phyloP scores from a whole-genome alignment of 768 basidiomycete genomes.

The Botryobasidium botryosum region DNA sequence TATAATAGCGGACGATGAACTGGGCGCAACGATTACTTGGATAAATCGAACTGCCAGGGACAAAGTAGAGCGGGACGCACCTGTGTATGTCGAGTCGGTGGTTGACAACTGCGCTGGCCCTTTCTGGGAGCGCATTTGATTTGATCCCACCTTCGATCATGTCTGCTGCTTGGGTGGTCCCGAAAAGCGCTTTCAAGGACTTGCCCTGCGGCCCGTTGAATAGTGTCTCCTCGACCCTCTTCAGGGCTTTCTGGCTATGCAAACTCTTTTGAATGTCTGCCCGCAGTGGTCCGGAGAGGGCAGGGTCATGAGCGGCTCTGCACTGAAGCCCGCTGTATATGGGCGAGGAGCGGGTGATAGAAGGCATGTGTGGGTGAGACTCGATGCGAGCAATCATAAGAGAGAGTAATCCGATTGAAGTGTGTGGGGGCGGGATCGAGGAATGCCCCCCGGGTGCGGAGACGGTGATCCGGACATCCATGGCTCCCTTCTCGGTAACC shows the following conservation, averaged over 20 bases:
- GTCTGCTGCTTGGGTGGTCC: conserved; percentile 68
- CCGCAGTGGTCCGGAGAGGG: conserved; percentile 32
- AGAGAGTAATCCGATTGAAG: conserved; percentile 63
- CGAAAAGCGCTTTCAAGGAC: conserved; percentile 30
- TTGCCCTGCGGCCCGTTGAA: neutral
- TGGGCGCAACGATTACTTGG: neutral
- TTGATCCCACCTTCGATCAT: conserved; percentile 34
- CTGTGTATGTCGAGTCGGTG: conserved; percentile 47
- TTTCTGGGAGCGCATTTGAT: conserved; percentile 65
- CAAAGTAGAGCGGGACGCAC: neutral
- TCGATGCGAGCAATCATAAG: conserved; percentile 53
- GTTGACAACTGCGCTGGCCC: conserved; percentile 49
- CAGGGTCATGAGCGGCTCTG: conserved; percentile 40
- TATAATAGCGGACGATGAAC: neutral
- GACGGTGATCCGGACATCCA: conserved; percentile 43
- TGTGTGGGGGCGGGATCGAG: conserved; percentile 66
- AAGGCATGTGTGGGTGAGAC: conserved; percentile 31
- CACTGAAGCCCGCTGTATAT: conserved; percentile 51
- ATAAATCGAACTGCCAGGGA: neutral
- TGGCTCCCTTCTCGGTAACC: conserved; percentile 46
- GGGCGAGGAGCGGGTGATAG: conserved; percentile 39
- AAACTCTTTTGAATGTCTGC: conserved; percentile 30
- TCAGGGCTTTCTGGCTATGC: conserved; percentile 30
- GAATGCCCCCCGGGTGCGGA: conserved; percentile 69
- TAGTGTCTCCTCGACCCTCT: conserved; percentile 29